These are phyloP conservation scores for Mycena leptocephala DNA, from an alignment of 768 basidiomycete genomes.

Conservation along the genomic window DNA sequence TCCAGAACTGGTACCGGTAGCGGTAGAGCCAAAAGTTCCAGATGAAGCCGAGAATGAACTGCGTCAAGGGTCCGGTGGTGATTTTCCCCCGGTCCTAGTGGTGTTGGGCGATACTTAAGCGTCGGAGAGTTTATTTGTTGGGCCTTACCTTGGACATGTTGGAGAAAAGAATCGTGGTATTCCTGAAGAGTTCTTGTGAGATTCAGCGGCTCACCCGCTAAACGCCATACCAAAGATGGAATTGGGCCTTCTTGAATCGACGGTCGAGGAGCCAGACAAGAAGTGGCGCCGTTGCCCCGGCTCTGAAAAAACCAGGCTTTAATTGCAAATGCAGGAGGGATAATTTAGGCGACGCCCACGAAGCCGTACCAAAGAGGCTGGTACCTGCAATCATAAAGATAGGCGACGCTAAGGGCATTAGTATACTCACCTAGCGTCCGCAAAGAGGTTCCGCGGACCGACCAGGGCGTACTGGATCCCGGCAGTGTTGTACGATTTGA, in stretches of 20 bases:
- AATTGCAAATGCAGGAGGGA: background rate
- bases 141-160: background rate
- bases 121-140: background rate
- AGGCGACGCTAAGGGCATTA: too few relatives aligned
- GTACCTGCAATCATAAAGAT: background rate
- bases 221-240: background rate
- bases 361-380: slow-evolving; percentile 13
- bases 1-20: slow-evolving; percentile 26
- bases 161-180: slow-evolving; percentile 12
- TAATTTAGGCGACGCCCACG: background rate
- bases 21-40: slow-evolving; percentile 23
- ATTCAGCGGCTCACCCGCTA: background rate
- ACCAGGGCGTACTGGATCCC: slow-evolving; percentile 18
- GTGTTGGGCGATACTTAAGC: background rate
- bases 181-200: background rate
- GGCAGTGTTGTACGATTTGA: slow-evolving; percentile 14
- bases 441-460: background rate
- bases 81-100: background rate
- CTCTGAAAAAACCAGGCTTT: background rate
- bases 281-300: background rate
- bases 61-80: background rate
- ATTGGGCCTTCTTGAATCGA: background rate
- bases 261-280: slow-evolving; percentile 17
- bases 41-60: background rate
- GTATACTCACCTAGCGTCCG: background rate